Evolutionary conservation across 2,329 filamentous ascomycete species (phyloP), one percentile per base, ranked within the genome.

Genomic region (Endocalyx cinctus): DNA sequence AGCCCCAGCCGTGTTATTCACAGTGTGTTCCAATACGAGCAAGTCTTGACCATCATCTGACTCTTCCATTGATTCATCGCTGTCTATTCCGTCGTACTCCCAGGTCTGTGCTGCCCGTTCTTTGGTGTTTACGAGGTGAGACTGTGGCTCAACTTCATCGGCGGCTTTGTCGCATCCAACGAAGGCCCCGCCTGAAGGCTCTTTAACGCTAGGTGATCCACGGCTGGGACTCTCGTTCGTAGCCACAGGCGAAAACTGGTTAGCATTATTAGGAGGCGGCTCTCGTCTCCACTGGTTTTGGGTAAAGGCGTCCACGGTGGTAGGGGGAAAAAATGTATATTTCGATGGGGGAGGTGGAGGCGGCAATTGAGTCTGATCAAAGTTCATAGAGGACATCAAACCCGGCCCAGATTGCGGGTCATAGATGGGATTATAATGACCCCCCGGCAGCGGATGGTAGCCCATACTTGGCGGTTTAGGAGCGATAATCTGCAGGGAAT

Each of bases 21-120:
- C n/a, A n/a, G n/a, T n/a, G n/a, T n/a, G n/a, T n/a, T n/a, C n/a
- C n/a, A n/a, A n/a, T n/a, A n/a, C n/a, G n/a, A n/a, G n/a, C n/a
- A n/a, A 57, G 18, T 64, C 60, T 35, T 63, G 61, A 19, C 80
- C 76, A 20, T 82, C 76, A 14, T 80, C 77, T 2, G 75, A 77
- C 20, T 77, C 75, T 8, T 63, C 67, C 63, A 80, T 74, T 15
- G 72, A 78, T n/a, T 67, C 70, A 41, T 82, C 77, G 35, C 83
- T 77, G 25, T 77, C 74, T 34, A 67, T 66, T 31, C 72, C 65
- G 44, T 72, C 69, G 34, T 70, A 67, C 37, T 67, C 65, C 30
- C 55, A 57, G 15, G 57, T 49, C 12, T 57, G 47, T 11, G 38
- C 23, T 11, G 37, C 32, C 10, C 32, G 37, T 27, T 33, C 31